Evolutionary conservation across 441 rosid genomes (phyloP).

Genomic region (Croton laevigatus): DNA sequence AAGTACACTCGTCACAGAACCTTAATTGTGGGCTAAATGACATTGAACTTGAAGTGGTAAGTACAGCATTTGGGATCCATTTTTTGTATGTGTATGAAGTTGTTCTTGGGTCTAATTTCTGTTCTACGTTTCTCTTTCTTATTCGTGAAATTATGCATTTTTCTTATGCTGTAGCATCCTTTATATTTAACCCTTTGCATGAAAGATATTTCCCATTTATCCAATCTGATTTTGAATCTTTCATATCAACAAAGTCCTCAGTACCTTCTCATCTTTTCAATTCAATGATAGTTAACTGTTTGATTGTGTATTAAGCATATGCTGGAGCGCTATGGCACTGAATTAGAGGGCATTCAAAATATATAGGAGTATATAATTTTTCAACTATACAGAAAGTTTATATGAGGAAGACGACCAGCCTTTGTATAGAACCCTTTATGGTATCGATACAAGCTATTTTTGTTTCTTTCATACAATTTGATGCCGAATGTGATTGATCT

Average conservation of each 20-base stretch:
- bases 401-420: background rate
- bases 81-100: constrained; percentile 10
- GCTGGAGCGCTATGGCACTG: background rate
- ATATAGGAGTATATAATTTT: background rate
- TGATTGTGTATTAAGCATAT: background rate
- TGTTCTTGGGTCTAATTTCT: constrained; percentile 8
- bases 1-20: constrained; percentile 26
- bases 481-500: constrained; percentile 17
- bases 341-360: background rate
- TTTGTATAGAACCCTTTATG: background rate
- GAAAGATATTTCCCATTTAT: constrained; percentile 5
- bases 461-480: constrained; percentile 15
- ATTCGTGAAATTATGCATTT: background rate
- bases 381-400: background rate
- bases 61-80: constrained; percentile 17
- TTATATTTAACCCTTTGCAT: background rate
- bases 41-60: constrained; percentile 42
- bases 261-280: background rate
- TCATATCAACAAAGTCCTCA: background rate
- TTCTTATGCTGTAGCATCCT: background rate
- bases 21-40: constrained; percentile 27
- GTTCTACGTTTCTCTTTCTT: constrained; percentile 6
- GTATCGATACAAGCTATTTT: background rate
- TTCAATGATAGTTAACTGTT: background rate
- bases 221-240: background rate